Evolutionary conservation across 202 grass and related monocot genomes (phyloP), one percentile per base, ranked within the genome.

Genomic region (Schoenoplectus triqueter): DNA sequence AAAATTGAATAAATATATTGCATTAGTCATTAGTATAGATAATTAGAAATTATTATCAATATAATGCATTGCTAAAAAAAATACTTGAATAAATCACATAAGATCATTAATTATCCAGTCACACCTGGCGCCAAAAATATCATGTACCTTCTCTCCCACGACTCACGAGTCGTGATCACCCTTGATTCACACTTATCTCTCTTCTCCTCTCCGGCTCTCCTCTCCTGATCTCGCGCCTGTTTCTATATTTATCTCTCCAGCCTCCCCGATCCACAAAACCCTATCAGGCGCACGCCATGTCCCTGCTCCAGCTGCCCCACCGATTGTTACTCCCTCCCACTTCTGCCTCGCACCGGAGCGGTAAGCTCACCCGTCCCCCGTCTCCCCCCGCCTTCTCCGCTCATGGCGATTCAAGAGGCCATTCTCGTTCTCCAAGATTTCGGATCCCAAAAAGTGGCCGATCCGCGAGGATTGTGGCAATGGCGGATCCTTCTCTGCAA

Each of bases 401-500:
- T 31, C 31, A 56, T 73, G 19, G 55, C 44, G 10, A 21, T 69
- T 41, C 69, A 48, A 46, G 42, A 21, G 3, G 51, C 31, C 31
- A 31, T 84, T 20, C 20, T 84, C 22, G 3, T 78, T 71, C 15
- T 78, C 46, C 48, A 59, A 15, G 14, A 4, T 3, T n/a, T 85
- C 7, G 55, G 1, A 46, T 46, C 49, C 1, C 42, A 54, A 21
- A 19, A 19, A 49, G 57, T 11, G 65, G 86, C 9, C 31, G 45
- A 59, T 50, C 51, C 66, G 21, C 10, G 42, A 14, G 55, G 52
- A 10, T 51, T 51, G 85, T 50, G 39, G 72, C 84, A 17, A 70
- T 59, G 76, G 79, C 80, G 59, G 89, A 61, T 10, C 77, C 83
- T 10, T 44, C 66, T 2, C 7, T 62, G 5, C 69, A 78, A 18